Evolutionary conservation across 2,329 filamentous ascomycete genomes (phyloP), one percentile per base, ranked within the genome.

Genomic region (Cercospora sojina): DNA sequence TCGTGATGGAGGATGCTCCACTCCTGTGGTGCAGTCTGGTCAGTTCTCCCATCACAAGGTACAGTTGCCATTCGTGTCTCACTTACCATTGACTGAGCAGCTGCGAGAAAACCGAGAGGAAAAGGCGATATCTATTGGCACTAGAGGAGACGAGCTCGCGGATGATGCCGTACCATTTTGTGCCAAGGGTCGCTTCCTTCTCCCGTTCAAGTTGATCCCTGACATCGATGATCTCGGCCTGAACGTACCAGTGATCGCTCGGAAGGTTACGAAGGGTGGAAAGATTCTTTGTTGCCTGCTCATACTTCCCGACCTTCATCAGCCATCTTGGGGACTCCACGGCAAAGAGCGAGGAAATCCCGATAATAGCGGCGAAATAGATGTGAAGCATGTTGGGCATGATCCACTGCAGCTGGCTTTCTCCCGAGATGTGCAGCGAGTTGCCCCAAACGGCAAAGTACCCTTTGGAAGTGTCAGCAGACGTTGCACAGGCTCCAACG

Each of bases 311-410:
- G 27, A 74, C 71, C 66, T 77, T 77, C 65, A 75, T 55, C 4
- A 78, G 71, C 75, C 75, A 78, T 41, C 76, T 70, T 3, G 76
- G 76, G 20, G 69, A 72, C 58, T 78, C 76, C 64, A 74, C 69
- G 5, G 73, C 72, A 64, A 76, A 70, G 66, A 77, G 89, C 10
- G 87, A 90, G 13, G 93, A 82, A 64, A 87, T 72, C 74, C 91
- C 85, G 75, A 93, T 92, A 67, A 93, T 79, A 4, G 86, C 86
- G 2, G 90, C 88, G 74, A 93, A 92, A 74, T 92, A 92, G 77
- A 94, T 82, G 75, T 94, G 91, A 65, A 93, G 81, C 71, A 87
- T 88, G 49, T 90, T 92, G 0, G 91, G 91, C 0, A 92, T 85
- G 51, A 90, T 83, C 85, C 85, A 83, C 74, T n/a, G 81, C 80